Percentiles rank a stretch among this genome's conserved stretches.
phyloP scores from a whole-genome alignment of 345 rosid species.

The Odontarrhena argentea region DNA sequence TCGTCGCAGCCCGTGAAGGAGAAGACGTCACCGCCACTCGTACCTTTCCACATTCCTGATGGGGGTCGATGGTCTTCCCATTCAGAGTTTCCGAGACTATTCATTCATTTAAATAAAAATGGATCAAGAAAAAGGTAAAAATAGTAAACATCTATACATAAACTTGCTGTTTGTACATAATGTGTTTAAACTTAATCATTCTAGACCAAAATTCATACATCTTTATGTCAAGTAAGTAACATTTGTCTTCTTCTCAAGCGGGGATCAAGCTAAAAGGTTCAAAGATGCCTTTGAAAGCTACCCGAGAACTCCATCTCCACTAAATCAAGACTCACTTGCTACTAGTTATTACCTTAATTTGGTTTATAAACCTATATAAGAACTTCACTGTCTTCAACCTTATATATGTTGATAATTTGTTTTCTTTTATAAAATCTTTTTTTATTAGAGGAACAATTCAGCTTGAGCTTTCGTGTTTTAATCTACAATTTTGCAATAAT shows the following conservation, averaged over 20 bases:
- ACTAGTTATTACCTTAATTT: not conserved
- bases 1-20: constrained; percentile 95
- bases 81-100: constrained; percentile 54
- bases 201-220: too few relatives aligned
- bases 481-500: not conserved
- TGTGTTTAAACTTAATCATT: too few relatives aligned
- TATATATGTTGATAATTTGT: too few relatives aligned
- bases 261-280: too few relatives aligned
- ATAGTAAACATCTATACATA: not conserved
- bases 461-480: not conserved
- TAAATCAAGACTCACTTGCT: too few relatives aligned
- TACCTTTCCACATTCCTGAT: constrained; percentile 84
- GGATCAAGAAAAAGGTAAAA: not conserved
- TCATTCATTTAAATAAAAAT: constrained; percentile 5
- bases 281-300: too few relatives aligned
- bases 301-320: too few relatives aligned
- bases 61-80: constrained; percentile 93
- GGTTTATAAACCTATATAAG: not conserved
- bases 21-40: constrained; percentile 84
- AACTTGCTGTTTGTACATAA: not conserved
- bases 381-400: not conserved
- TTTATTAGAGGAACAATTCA: too few relatives aligned
- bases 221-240: too few relatives aligned
- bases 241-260: too few relatives aligned
- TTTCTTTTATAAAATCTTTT: too few relatives aligned